Conservation (phyloP, 2,329 filamentous ascomycete species). For the Alternaria atra region DNA sequence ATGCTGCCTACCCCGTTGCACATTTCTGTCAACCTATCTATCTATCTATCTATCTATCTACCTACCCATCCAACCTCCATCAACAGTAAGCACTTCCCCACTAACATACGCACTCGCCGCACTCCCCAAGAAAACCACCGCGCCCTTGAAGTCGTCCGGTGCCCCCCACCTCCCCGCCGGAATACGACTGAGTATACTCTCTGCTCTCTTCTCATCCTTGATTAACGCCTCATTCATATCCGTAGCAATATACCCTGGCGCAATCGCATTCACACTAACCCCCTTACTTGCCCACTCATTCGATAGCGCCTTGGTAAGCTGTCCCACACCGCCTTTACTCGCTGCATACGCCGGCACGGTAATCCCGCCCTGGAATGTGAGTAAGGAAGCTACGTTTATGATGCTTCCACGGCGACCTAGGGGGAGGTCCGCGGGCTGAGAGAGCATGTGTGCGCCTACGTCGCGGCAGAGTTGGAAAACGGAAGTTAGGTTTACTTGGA, state of each 20-base stretch:
- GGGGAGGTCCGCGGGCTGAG: conserved; percentile 59
- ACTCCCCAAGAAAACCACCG: conserved; percentile 78
- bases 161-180: conserved; percentile 84
- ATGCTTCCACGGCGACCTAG: conserved; percentile 70
- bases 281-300: conserved; percentile 88
- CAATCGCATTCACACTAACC: conserved; percentile 86
- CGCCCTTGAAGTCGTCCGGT: conserved; percentile 89
- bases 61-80: conserved; percentile 93
- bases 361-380: conserved; percentile 86
- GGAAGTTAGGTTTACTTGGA: conserved; percentile 86
- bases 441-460: conserved; percentile 80
- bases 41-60: conserved; percentile 84
- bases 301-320: conserved; percentile 83
- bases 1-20: background rate
- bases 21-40: conserved; percentile 49
- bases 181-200: conserved; percentile 80
- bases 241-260: conserved; percentile 90
- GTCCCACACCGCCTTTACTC: conserved; percentile 83
- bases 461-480: conserved; percentile 83
- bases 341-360: conserved; percentile 90
- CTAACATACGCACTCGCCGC: conserved; percentile 81
- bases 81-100: conserved; percentile 82
- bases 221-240: conserved; percentile 92
- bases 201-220: conserved; percentile 72
- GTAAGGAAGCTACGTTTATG: conserved; percentile 84